Percentiles rank a stretch among this genome's conserved stretches.
These are phyloP conservation scores for Nemania diffusa DNA, from an alignment of 2,329 filamentous ascomycete genomes.

Conservation along the genomic window DNA sequence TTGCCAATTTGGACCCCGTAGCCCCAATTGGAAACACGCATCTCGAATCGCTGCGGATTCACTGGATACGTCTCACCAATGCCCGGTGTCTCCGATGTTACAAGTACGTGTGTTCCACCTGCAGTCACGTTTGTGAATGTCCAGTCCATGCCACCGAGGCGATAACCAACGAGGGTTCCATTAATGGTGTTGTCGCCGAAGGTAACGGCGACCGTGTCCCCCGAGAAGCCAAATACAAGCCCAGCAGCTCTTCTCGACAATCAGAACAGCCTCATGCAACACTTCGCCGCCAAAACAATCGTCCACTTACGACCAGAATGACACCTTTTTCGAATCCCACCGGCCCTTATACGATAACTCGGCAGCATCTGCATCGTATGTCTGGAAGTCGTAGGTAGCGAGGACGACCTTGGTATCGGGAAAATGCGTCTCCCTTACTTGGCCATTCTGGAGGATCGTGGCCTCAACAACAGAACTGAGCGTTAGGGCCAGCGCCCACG, in stretches of 20 bases:
- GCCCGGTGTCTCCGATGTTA: slow-evolving; percentile 57
- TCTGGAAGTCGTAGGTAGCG: slow-evolving; percentile 51
- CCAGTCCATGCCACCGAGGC: slow-evolving; percentile 69
- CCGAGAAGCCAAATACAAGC: slow-evolving; percentile 66
- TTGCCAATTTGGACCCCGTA: slow-evolving; percentile 66
- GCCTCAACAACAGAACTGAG: slow-evolving; percentile 36
- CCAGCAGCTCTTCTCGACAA: slow-evolving; percentile 57
- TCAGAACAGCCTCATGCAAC: slow-evolving; percentile 11
- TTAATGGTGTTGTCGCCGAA: slow-evolving; percentile 63
- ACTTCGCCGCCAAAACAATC: not conserved
- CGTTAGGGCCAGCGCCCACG: slow-evolving; percentile 28
- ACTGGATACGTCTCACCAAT: slow-evolving; percentile 56
- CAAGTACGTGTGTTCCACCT: slow-evolving; percentile 65
- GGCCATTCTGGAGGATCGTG: slow-evolving; percentile 56
- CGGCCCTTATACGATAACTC: slow-evolving; percentile 71
- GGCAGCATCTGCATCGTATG: slow-evolving; percentile 61
- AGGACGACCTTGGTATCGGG: slow-evolving; percentile 54
- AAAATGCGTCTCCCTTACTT: slow-evolving; percentile 55
- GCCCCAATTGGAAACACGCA: slow-evolving; percentile 70
- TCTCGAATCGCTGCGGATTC: slow-evolving; percentile 62
- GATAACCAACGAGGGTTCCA: slow-evolving; percentile 65
- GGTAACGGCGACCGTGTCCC: slow-evolving; percentile 62
- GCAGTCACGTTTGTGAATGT: slow-evolving; percentile 69
- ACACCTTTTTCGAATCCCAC: slow-evolving; percentile 70
- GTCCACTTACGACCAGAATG: slow-evolving; percentile 66